Conservation (phyloP, 192 early-diverging fungal species). For the Umbelopsis vinacea region DNA sequence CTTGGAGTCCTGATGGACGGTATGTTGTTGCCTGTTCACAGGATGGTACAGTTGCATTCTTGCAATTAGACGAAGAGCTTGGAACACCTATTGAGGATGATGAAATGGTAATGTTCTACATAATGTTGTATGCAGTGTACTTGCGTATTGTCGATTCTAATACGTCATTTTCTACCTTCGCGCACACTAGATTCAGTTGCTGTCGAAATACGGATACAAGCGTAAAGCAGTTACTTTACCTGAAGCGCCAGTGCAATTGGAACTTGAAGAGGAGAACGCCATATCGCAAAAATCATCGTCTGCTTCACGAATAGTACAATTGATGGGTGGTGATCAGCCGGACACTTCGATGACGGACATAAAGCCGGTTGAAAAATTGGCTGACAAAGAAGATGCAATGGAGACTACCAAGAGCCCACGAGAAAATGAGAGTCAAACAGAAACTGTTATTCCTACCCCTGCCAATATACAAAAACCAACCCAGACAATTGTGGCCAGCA, state of each 20-base stretch:
- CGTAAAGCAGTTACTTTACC: slow-evolving; percentile 51
- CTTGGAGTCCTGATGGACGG: slow-evolving; percentile 81
- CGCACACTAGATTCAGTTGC: slow-evolving; percentile 35
- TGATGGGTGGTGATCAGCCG: slow-evolving; percentile 36
- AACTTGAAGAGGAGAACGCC: slow-evolving; percentile 60
- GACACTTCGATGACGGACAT: slow-evolving; percentile 10
- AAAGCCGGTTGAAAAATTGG: not conserved
- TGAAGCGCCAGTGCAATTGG: slow-evolving; percentile 68
- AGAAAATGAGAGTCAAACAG: not conserved
- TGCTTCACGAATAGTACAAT: slow-evolving; percentile 28
- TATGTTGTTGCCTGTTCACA: slow-evolving; percentile 87
- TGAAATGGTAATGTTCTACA: slow-evolving; percentile 60
- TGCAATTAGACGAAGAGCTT: slow-evolving; percentile 76
- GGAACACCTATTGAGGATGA: slow-evolving; percentile 63
- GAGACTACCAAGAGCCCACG: not conserved
- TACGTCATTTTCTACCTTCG: too few relatives aligned
- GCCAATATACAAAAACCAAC: not conserved
- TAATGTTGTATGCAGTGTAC: not conserved
- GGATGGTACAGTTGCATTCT: slow-evolving; percentile 83
- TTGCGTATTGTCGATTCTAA: not conserved
- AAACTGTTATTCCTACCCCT: not conserved
- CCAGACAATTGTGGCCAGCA: not conserved
- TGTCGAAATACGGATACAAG: slow-evolving; percentile 55
- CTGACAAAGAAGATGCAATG: not conserved
- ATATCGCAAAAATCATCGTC: slow-evolving; percentile 27